Conservation (phyloP, 257 asterid genomes). For the Hygrophila difformis region DNA sequence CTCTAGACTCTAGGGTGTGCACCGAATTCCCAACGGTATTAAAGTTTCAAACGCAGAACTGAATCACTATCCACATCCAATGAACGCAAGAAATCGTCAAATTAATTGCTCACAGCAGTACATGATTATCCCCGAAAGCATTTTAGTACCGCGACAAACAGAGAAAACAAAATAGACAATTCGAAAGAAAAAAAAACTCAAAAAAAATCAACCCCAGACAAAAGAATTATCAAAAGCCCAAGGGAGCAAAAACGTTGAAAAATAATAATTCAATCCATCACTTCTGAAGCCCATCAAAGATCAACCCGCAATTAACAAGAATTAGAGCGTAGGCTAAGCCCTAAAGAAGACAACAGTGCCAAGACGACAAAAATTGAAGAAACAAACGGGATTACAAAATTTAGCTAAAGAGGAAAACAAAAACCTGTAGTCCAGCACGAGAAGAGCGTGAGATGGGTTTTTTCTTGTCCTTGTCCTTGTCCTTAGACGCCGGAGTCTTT, state of each 20-base stretch:
- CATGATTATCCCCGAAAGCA: too few relatives aligned
- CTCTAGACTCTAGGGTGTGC: too few relatives aligned
- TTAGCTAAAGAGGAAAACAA: neutral
- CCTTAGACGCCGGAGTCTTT: constrained; percentile 40
- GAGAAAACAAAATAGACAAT: too few relatives aligned
- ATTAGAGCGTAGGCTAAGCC: neutral
- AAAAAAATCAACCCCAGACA: too few relatives aligned
- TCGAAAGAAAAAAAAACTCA: too few relatives aligned
- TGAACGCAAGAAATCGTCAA: too few relatives aligned
- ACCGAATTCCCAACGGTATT: too few relatives aligned
- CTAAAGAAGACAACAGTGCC: neutral
- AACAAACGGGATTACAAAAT: neutral
- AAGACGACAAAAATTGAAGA: neutral
- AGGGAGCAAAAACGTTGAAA: neutral
- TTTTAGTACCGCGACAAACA: too few relatives aligned
- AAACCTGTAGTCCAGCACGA: constrained; percentile 44
- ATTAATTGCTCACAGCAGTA: too few relatives aligned
- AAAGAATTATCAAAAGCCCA: neutral
- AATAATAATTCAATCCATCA: neutral
- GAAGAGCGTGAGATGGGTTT: constrained; percentile 41
- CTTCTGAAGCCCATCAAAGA: neutral
- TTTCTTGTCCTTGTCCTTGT: constrained; percentile 45
- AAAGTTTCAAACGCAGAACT: too few relatives aligned
- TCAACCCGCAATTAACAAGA: neutral
- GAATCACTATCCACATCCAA: too few relatives aligned